Evolutionary conservation across 345 rosid species (phyloP), one percentile per base, ranked within the genome.

Genomic region (Ailanthus altissimus): DNA sequence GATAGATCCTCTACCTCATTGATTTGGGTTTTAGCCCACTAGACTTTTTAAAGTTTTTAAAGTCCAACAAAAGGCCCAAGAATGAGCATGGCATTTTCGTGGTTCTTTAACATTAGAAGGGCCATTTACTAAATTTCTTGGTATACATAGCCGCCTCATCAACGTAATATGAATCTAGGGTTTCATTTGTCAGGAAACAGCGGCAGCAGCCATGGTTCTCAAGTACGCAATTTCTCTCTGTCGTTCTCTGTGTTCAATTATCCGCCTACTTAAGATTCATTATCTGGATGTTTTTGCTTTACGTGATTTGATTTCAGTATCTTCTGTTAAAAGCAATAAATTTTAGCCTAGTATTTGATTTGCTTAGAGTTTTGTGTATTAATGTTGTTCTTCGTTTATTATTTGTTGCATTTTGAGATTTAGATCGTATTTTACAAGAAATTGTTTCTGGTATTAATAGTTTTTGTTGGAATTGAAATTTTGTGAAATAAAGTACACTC

Each of bases 151-250:
- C 20, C 16, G 36, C 13, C 70, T 10, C 70, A 10, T 45, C 53
- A 8, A 14, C 36, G 2, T 20, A 26, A 10, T 5, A 2, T 26
- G n/a, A n/a, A n/a, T 50, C 59, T 69, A 69, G 73, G 73, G 73
- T 50, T 69, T 69, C 73, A 8, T 12, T 16, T 42, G 6, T 12
- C 12, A 10, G 0, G 7, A 3, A 18, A 25, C 11, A 49, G 57
- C 47, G 23, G 47, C 50, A 7, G 50, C 81, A 62, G 79, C 84
- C 74, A 85, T 85, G 88, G 88, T 85, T 82, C 83, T 82, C 82
- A 85, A 85, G 88, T 85, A 82, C 72, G 57, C 74, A 25, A 9
- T 58, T 23, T 62, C 47, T 65, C 54, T 79, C 50, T 63, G 21
- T 54, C 54, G 3, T 2, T 36, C 21, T 10, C 15, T 51, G 7